Base-by-base conservation (phyloP, 164 flowering plant genomes). In the Magnolia changhungtana region DNA sequence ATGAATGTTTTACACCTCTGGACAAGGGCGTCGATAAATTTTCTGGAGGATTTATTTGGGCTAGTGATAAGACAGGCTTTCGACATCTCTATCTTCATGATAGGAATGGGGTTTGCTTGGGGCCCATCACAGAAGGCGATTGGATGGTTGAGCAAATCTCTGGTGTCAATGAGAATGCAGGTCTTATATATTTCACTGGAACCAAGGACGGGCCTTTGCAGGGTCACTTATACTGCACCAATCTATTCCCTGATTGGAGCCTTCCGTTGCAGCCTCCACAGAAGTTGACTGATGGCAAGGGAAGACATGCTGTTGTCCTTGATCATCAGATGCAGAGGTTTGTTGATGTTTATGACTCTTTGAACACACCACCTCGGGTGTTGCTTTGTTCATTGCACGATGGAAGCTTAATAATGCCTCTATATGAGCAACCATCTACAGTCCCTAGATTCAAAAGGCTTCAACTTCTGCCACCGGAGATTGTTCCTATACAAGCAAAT, bases 131-230 rank as follows among this genome's bases (percentile, higher is more conserved):
- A 3, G 88, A 87, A 83, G 99, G 99, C 73, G 96, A 93, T 19
- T 96, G 97, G 98, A 90, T 93, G 91, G 96, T 96, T 75, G 99
- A 93, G 78, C 96, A 92, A 79, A 84, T 96, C 76, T 85, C 89
- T 24, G 97, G 99, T 21, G 89, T 96, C 61, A 88, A 96, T 74
- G 97, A 93, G 80, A 88, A 86, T 80, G 78, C 87, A n/a, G 96
- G 95, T 52, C 81, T 88, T 14, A 76, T 96, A 2, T 94, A 94
- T 82, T 96, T 96, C 74, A 90, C 91, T 21, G 98, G 90, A 67
- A 96, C 96, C 66, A 74, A 79, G 8, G 95, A 94, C 76, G 91
- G 95, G 14, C 94, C 98, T 67, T 73, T 92, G 74, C 96, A 89
- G 71, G 83, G 87, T 21, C 84, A 94, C 80, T 86, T 96, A 24